Evolutionary conservation across 768 basidiomycete species (phyloP).

Genomic region (Suillus brevipes): DNA sequence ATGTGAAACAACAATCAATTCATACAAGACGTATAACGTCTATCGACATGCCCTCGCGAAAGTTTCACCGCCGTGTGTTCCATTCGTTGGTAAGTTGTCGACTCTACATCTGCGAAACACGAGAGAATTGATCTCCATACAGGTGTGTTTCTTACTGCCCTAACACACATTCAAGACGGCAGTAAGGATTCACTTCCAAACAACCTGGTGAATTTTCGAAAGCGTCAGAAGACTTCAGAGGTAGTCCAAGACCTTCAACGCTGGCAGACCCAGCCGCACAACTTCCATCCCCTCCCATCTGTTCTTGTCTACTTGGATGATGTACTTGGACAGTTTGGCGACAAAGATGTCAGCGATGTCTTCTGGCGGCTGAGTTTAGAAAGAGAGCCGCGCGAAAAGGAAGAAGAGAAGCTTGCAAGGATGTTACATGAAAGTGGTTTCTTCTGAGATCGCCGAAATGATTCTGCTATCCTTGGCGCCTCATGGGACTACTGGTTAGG

Average conservation of each 20-base stretch:
- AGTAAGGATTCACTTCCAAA: constrained; percentile 49
- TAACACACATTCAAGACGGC: constrained; percentile 65
- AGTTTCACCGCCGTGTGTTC: constrained; percentile 65
- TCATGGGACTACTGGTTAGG: background rate
- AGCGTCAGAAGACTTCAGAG: constrained; percentile 54
- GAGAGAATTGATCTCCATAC: background rate
- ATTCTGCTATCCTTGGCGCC: background rate
- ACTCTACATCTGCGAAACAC: background rate
- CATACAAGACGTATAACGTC: constrained; percentile 67
- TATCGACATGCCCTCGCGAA: constrained; percentile 55
- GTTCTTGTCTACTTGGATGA: constrained; percentile 47
- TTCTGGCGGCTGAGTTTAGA: constrained; percentile 49
- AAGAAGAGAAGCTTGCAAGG: constrained; percentile 49
- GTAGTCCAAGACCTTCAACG: constrained; percentile 58
- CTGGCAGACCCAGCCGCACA: constrained; percentile 56
- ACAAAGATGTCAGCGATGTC: constrained; percentile 33
- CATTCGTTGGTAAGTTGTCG: constrained; percentile 58
- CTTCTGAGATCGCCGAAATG: constrained; percentile 18
- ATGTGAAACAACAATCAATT: constrained; percentile 60
- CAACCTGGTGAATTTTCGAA: constrained; percentile 57
- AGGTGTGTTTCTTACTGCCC: constrained; percentile 60
- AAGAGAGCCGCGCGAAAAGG: constrained; percentile 56
- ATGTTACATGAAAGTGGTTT: constrained; percentile 42
- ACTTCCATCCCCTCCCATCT: constrained; percentile 44
- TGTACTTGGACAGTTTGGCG: constrained; percentile 37